These are phyloP conservation scores for Angomonas ambiguus DNA, from an alignment of 208 protist genomes.

Conservation along the genomic window DNA sequence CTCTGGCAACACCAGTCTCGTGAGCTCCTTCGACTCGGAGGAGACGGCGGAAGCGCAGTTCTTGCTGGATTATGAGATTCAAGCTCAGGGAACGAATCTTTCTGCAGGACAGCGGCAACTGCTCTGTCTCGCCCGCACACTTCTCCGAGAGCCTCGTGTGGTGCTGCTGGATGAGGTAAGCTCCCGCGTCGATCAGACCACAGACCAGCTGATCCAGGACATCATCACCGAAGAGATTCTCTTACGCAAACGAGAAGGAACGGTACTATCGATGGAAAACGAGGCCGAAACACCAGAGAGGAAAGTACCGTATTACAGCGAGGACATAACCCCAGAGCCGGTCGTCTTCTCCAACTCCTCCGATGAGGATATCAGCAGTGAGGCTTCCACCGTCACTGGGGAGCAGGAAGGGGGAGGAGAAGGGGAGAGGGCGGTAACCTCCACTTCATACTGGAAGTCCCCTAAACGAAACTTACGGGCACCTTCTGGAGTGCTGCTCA, in stretches of 20 bases:
- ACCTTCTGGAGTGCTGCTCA: conserved; percentile 91
- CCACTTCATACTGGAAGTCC: not conserved
- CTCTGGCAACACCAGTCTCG: not conserved
- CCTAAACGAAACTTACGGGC: conserved; percentile 3
- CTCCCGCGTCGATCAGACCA: conserved; percentile 67
- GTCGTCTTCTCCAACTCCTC: not conserved
- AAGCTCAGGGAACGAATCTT: conserved; percentile 84
- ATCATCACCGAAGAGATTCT: conserved; percentile 79
- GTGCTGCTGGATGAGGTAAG: conserved; percentile 97
- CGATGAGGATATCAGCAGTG: not conserved
- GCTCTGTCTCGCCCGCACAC: conserved; percentile 93
- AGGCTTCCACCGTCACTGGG: not conserved
- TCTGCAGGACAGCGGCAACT: conserved; percentile 94
- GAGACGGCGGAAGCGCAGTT: not conserved
- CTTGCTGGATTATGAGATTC: conserved; percentile 51
- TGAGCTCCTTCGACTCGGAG: not conserved
- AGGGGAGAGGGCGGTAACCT: not conserved
- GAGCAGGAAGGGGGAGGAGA: not conserved
- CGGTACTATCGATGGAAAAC: not conserved
- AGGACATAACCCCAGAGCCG: not conserved
- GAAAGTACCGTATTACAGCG: not conserved
- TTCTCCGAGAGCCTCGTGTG: conserved; percentile 86
- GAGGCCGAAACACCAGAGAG: not conserved
- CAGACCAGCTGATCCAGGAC: conserved; percentile 90
- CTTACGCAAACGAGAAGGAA: conserved; percentile 13